Evolutionary conservation across 148 eudicot species (phyloP), one percentile per base, ranked within the genome.

Genomic region (Rhododendron ovatum): DNA sequence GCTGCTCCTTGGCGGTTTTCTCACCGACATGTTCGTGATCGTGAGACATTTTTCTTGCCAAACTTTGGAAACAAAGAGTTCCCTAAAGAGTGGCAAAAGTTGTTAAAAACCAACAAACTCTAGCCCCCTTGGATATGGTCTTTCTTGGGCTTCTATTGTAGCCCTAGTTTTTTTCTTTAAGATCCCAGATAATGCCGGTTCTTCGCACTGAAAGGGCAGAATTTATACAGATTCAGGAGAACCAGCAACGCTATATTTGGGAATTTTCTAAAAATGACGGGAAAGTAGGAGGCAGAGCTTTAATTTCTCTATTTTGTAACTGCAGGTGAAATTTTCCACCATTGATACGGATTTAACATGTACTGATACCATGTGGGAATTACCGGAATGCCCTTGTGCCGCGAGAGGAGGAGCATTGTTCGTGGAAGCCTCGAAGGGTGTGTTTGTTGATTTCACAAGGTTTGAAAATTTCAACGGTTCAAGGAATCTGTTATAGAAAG

Each of bases 381-480:
- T 78, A 43, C 14, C 18, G 3, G 15, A 53, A 47, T 35, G 35
- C 48, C 35, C 45, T n/a, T 26, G 55, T 43, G 81, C 30, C 7
- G 0, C 0, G 81, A 11, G 12, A 78, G 33, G 55, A 24, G 30
- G 55, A 24, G 7, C 24, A 20, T 24, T 24, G 14, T 67, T 80
- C 11, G 39, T 79, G 13, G 22, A 26, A 9, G 18, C 33, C 8
- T 22, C 33, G 1, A 47, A 11, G 57, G 81, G 53, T 24, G 17
- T 79, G 33, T 26, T 79, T 79, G 82, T 59, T 79, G 53, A 79
- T 79, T 79, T 79, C 35, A 28, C 59, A 47, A 78, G 82, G 51
- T 79, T 2, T 10, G 47, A 14, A 26, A 13, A 12, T 80, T 48
- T 13, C 30, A 26, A 80, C 3, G 30, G 80, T 41, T 41, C 10